Evolutionary conservation across 768 basidiomycete genomes (phyloP), one percentile per base, ranked within the genome.

Genomic region (Amanita phalloides): DNA sequence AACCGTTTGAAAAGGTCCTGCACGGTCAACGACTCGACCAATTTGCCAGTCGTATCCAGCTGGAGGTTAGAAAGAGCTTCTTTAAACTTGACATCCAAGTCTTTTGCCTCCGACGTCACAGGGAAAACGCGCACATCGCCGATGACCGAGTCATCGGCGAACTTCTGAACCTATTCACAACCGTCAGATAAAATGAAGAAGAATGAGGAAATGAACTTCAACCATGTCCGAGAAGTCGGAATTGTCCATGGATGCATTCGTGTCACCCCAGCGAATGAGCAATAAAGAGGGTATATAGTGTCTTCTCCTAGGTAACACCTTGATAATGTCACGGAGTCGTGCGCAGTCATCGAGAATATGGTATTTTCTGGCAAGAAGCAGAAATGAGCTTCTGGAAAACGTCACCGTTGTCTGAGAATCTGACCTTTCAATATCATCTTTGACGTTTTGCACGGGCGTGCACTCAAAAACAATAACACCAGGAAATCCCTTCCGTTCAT

Each of bases 401-500:
- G 32, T 6, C 14, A 36, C 37, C 20, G 46, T 21, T 47, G 44
- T 48, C 45, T 38, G 20, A 48, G 45, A 35, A 45, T 45, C 64
- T 70, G 28, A 87, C 86, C 73, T 79, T 66, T 84, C 85, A 32
- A 88, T 63, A 11, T 83, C 77, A 60, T 89, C 86, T 23, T 68
- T 56, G 1, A 81, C 64, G n/a, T 72, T 79, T 42, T 76, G 78
- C 41, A 84, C 51, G 0, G 87, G 82, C 1, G 83, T 84, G 45
- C 81, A 78, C 61, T 90, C 87, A 51, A 90, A 85, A n/a, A 88
- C 65, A 53, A 89, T 73, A 21, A 88, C 54, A 0, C 86, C 86
- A 17, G 87, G 86, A 35, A 71, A 78, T 5, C 56, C 54, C 25
- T 60, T 53, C 8, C 50, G 48, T 11, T 60, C 45, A 9, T 56